These are phyloP conservation scores for Stephania cephalantha DNA, from an alignment of 164 flowering plant species.

Conservation along the genomic window DNA sequence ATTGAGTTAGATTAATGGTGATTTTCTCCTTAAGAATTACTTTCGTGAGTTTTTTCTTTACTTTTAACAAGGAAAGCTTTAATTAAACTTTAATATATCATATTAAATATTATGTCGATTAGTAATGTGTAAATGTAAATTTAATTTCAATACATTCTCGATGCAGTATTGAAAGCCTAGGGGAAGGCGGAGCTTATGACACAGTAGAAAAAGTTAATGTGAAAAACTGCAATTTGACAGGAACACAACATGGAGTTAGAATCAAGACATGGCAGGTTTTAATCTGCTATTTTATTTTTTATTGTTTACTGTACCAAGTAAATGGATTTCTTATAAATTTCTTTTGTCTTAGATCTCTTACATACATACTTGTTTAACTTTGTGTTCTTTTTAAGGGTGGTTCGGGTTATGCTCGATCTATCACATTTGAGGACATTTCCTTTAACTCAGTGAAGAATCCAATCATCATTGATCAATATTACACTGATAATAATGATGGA, in stretches of 20 bases:
- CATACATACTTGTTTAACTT: not conserved
- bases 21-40: too few species aligned
- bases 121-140: too few species aligned
- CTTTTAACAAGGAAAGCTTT: too few species aligned
- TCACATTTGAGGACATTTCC: slow-evolving; percentile 29
- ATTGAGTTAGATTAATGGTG: too few species aligned
- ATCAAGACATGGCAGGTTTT: slow-evolving; percentile 52
- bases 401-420: slow-evolving; percentile 31
- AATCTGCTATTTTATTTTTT: too few species aligned
- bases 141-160: not conserved
- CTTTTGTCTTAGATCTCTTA: not conserved
- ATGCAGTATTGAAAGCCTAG: slow-evolving; percentile 54
- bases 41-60: too few species aligned
- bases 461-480: slow-evolving; percentile 55
- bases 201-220: slow-evolving; percentile 38
- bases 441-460: slow-evolving; percentile 37
- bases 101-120: too few species aligned
- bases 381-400: slow-evolving; percentile 29
- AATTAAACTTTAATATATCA: too few species aligned
- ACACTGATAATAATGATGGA: slow-evolving; percentile 5
- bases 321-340: not conserved
- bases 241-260: slow-evolving; percentile 46
- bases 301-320: not conserved
- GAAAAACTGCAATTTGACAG: slow-evolving; percentile 21
- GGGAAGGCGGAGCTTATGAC: slow-evolving; percentile 31